Evolutionary conservation across 106 monocot species (phyloP), one percentile per base, ranked within the genome.

Genomic region (Allium cepa): DNA sequence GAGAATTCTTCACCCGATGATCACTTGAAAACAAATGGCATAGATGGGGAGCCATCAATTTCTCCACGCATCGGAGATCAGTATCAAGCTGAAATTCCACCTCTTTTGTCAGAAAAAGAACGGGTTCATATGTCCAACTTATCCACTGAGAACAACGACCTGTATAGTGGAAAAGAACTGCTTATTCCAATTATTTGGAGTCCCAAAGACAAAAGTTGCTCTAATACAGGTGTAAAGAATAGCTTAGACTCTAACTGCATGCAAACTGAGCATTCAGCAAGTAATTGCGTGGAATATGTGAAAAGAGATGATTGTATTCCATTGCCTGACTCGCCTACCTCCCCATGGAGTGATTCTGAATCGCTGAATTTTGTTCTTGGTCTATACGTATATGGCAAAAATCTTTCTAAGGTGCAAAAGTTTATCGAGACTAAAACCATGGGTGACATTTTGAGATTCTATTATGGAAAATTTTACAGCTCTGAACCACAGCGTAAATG

Each of bases 351-450:
- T 63, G 72, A 84, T 69, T 81, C 57, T 67, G 91, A 91, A 53
- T 51, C 57, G 9, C 70, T 88, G 26, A 82, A 58, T 49, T 96
- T 96, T 80, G 79, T 96, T 12, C 95, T 96, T 52, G 91, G 84
- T 22, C 84, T 96, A 17, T 92, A 96, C 67, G 82, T 96, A 62
- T 96, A 88, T 72, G 85, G 88, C 26, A 96, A 96, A 80, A 82
- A 91, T 76, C 84, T 96, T 46, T 48, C 66, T 59, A 72, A 68
- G 52, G 72, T 96, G 26, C 73, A 63, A 52, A 86, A 73, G 28
- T 96, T 96, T 67, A 36, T 88, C 49, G 84, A 79, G 49, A 57
- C 45, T 60, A 84, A 86, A 70, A 75, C 60, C 28, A 84, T 86
- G 86, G 88, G 86, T 17, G 86, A 88, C 70, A 63, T 96, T 46